Evolutionary conservation across 176 grass and related monocot species (phyloP), one percentile per base, ranked within the genome.

Genomic region (Oryza glumipatula): DNA sequence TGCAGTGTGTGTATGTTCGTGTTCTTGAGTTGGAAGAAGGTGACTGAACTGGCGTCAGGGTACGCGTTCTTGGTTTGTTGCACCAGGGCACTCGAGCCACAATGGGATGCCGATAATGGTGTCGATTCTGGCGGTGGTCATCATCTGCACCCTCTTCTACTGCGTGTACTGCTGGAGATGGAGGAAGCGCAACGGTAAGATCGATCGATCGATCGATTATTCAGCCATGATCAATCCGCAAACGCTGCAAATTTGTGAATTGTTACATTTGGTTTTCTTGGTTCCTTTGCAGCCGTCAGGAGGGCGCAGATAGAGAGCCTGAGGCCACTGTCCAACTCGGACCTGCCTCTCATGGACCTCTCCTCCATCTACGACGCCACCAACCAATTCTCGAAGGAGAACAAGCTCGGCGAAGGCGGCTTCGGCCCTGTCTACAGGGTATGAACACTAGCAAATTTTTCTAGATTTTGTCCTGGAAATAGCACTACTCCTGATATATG

Each of bases 161-260:
- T 98, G 92, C 68, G 45, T 95, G 0, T 98, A 98, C 86, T 98
- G 95, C 87, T 98, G 95, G 95, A 95, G 88, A 52, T 98, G 95
- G 95, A 93, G 95, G 76, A 98, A 89, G 70, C 87, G 95, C 91
- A 98, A 98, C 76, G 95, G 95, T 98, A 9, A 44, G 43, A 7
- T 82, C 79, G 83, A 41, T 45, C 46, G 43, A 7, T 82, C 79
- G 83, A 41, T 45, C 46, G 16, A 11, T 49, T 11, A 19, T 39
- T 76, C 67, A 63, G 58, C 4, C 21, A 63, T 58, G 30, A 16
- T 35, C 23, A 3, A 24, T 36, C 35, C 3, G 35, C 28, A 39
- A 41, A 51, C 13, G 33, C 21, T 1, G 60, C 17, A 22, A n/a
- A 17, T 58, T 21, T 5, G 58, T 1, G 15, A 52, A 16, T 16